These are phyloP conservation scores for Sporothrix pseudoabietina DNA, from an alignment of 2,329 filamentous ascomycete genomes.

Conservation along the genomic window DNA sequence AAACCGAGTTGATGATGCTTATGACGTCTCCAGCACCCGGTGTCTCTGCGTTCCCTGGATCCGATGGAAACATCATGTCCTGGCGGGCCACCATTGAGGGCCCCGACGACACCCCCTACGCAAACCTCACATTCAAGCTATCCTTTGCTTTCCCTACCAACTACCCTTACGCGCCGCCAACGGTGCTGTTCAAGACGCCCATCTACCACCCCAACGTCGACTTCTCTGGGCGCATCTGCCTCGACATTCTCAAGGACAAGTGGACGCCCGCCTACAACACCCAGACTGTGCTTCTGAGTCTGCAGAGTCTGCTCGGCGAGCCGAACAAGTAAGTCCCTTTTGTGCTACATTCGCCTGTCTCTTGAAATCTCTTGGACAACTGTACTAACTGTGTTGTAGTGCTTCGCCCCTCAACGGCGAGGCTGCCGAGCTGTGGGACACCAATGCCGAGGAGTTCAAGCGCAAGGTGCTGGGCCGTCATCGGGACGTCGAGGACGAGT, in stretches of 20 bases:
- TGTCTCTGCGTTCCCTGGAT: slow-evolving; percentile 90
- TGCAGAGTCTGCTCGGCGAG: slow-evolving; percentile 94
- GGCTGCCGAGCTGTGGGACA: slow-evolving; percentile 94
- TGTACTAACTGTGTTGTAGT: slow-evolving; percentile 51
- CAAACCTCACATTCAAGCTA: slow-evolving; percentile 85
- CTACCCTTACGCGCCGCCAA: slow-evolving; percentile 90
- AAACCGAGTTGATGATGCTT: slow-evolving; percentile 96
- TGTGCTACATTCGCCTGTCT: background rate
- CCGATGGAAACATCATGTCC: slow-evolving; percentile 83
- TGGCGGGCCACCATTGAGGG: slow-evolving; percentile 96
- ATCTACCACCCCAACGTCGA: slow-evolving; percentile 99
- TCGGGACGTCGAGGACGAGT: slow-evolving; percentile 66
- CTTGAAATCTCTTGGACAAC: background rate
- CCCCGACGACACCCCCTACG: slow-evolving; percentile 88
- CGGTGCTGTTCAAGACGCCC: slow-evolving; percentile 94
- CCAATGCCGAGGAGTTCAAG: slow-evolving; percentile 84
- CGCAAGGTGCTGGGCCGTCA: slow-evolving; percentile 67
- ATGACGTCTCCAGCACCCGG: slow-evolving; percentile 95
- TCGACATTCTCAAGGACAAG: slow-evolving; percentile 98
- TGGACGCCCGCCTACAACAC: slow-evolving; percentile 99
- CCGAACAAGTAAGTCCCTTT: slow-evolving; percentile 78
- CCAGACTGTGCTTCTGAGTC: slow-evolving; percentile 84
- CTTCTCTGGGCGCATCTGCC: slow-evolving; percentile 93
- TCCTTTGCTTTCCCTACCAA: slow-evolving; percentile 86
- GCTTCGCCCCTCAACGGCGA: slow-evolving; percentile 94